Conservation (phyloP, 225 moss, liverwort and hornwort genomes). For the Polytrichum commune region DNA sequence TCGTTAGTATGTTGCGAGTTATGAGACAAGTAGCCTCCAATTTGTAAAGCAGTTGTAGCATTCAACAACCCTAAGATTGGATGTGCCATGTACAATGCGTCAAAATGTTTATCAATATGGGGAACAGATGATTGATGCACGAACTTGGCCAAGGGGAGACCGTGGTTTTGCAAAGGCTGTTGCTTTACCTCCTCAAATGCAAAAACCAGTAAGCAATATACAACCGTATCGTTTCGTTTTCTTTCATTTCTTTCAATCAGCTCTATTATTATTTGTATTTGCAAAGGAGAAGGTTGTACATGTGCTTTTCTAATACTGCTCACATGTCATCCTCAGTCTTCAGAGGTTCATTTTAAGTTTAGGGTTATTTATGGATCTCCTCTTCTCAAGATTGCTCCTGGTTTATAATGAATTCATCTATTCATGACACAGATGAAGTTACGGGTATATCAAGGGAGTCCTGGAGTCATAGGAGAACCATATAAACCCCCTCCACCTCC, state of each 20-base stretch:
- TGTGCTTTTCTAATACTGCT: neutral
- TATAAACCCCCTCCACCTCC: conserved; percentile 72
- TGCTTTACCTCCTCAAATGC: conserved; percentile 59
- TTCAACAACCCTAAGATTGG: neutral
- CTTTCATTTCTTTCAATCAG: neutral
- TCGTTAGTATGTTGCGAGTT: too few species aligned
- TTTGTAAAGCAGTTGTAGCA: neutral
- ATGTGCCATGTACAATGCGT: neutral
- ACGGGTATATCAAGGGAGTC: conserved; percentile 89
- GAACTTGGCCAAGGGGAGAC: conserved; percentile 22
- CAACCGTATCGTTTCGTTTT: too few species aligned
- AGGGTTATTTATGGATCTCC: neutral
- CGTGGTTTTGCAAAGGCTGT: conserved; percentile 56
- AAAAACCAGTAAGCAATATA: conserved; percentile 41
- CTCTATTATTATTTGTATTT: neutral
- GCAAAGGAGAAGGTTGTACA: neutral
- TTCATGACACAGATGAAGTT: conserved; percentile 66
- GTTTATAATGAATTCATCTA: neutral
- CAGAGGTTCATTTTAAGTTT: too few species aligned
- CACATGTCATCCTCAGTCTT: too few species aligned
- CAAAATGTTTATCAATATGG: neutral
- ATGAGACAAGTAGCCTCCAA: neutral
- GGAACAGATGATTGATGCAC: conserved; percentile 21
- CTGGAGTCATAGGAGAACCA: conserved; percentile 95
- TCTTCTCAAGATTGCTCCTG: neutral